Evolutionary conservation across 2,329 filamentous ascomycete species (phyloP), one percentile per base, ranked within the genome.

Genomic region (Neonectria faginata): DNA sequence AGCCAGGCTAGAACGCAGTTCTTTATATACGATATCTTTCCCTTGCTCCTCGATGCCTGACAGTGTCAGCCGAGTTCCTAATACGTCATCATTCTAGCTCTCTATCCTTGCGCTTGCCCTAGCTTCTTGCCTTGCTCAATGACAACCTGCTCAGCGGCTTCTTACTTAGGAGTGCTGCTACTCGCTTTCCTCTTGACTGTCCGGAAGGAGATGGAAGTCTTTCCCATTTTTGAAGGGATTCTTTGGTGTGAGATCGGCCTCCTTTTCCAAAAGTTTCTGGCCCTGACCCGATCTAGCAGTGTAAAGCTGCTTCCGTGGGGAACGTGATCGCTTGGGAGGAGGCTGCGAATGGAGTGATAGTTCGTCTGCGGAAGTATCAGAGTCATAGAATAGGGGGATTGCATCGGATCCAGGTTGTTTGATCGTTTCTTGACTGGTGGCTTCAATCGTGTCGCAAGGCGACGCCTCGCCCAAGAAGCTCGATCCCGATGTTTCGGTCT

Each of bases 361-460:
- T 39, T 39, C 36, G 36, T 39, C 36, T 39, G 16, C 16, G 36
- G 36, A 39, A 16, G 36, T 39, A 39, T 39, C 12, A 39, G 36
- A 39, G 12, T 39, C 27, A 16, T 11, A 39, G 36, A 39, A 39
- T 39, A 16, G 16, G 36, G 36, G 36, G 12, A 16, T 12, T 45
- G 42, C 42, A 45, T 45, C 9, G 42, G 42, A 45, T 20, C 42
- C 12, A 22, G 20, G 7, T 18, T 22, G 18, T 45, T 45, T 16
- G 18, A 45, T 45, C 42, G 42, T 45, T 45, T 45, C 42, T 45
- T 45, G 42, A 45, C 42, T 22, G 9, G 18, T 44, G 41, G 41
- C 41, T 10, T 44, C 41, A 18, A 44, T 44, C 10, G 41, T 18
- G n/a, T 29, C 27, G 27, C 27, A 29, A 29, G 27, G 27, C 27